Percentiles rank a stretch among this genome's conserved stretches.
These are phyloP conservation scores for Salmacisia buchloeana DNA, from an alignment of 1,284 basidiomycete species.

Conservation along the genomic window DNA sequence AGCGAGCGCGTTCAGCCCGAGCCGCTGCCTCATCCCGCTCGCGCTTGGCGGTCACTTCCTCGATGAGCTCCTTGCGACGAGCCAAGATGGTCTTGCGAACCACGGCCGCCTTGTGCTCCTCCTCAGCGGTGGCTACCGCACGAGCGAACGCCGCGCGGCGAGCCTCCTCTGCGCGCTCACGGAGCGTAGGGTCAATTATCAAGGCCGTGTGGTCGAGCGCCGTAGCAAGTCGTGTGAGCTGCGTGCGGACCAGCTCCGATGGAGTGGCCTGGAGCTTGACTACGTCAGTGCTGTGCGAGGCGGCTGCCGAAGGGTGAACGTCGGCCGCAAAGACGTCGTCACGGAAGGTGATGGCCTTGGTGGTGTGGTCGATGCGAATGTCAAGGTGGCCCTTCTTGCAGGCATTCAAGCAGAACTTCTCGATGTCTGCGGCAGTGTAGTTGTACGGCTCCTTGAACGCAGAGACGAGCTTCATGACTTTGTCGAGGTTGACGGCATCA, in stretches of 20 bases:
- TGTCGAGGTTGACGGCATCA: conserved; percentile 66
- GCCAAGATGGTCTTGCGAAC: conserved; percentile 62
- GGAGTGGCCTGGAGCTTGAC: conserved; percentile 45
- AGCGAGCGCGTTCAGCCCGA: conserved; percentile 64
- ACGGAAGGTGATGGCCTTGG: conserved; percentile 77
- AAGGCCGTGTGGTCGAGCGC: conserved; percentile 45
- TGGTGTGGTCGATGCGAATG: conserved; percentile 83
- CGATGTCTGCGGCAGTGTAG: conserved; percentile 50
- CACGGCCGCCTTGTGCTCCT: conserved; percentile 46
- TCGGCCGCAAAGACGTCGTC: conserved; percentile 59
- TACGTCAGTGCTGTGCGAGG: conserved; percentile 33
- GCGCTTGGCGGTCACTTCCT: conserved; percentile 76
- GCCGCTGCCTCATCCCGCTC: conserved; percentile 84
- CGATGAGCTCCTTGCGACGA: conserved; percentile 77
- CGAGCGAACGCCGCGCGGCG: conserved; percentile 36
- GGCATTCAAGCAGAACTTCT: conserved; percentile 78
- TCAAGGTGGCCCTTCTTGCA: conserved; percentile 81
- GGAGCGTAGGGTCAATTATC: conserved; percentile 36
- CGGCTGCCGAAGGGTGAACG: conserved; percentile 34
- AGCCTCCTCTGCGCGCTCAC: conserved; percentile 32
- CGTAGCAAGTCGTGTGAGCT: conserved; percentile 44
- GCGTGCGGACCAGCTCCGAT: conserved; percentile 48
- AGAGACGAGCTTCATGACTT: conserved; percentile 47
- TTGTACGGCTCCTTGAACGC: conserved; percentile 46
- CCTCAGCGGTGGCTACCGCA: conserved; percentile 40